These are phyloP conservation scores for Pterocarpus santalinus DNA, from an alignment of 306 rosid genomes.

Conservation along the genomic window DNA sequence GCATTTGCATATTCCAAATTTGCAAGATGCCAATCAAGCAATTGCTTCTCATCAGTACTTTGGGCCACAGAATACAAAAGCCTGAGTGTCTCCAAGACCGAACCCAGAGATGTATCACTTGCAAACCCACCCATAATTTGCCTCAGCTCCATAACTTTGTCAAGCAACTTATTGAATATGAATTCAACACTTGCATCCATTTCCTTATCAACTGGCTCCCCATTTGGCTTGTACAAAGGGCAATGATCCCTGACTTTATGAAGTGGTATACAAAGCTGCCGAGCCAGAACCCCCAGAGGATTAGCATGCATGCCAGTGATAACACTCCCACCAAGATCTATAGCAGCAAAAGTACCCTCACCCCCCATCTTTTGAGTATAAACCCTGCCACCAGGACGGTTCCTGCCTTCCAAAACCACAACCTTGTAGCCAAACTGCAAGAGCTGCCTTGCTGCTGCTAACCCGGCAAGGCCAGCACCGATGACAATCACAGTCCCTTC, in stretches of 20 bases:
- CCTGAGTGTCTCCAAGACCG: constrained; percentile 82
- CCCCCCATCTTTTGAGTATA: constrained; percentile 86
- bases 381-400: constrained; percentile 93
- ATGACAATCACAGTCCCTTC: constrained; percentile 80
- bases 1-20: constrained; percentile 97
- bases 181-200: constrained; percentile 73
- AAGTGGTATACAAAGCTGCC: constrained; percentile 92
- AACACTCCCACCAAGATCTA: constrained; percentile 93
- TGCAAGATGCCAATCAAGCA: constrained; percentile 96
- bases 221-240: constrained; percentile 88
- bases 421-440: constrained; percentile 87
- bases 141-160: constrained; percentile 88
- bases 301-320: constrained; percentile 96
- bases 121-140: constrained; percentile 90
- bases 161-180: constrained; percentile 84
- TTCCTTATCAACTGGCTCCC: constrained; percentile 68
- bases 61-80: constrained; percentile 74
- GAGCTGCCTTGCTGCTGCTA: constrained; percentile 96
- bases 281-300: constrained; percentile 93
- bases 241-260: constrained; percentile 93
- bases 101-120: constrained; percentile 80
- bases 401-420: constrained; percentile 84
- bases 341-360: constrained; percentile 69
- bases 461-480: constrained; percentile 95
- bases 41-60: constrained; percentile 74